phyloP scores from a whole-genome alignment of 352 stramenopile species.

The Phytophthora crassamura region DNA sequence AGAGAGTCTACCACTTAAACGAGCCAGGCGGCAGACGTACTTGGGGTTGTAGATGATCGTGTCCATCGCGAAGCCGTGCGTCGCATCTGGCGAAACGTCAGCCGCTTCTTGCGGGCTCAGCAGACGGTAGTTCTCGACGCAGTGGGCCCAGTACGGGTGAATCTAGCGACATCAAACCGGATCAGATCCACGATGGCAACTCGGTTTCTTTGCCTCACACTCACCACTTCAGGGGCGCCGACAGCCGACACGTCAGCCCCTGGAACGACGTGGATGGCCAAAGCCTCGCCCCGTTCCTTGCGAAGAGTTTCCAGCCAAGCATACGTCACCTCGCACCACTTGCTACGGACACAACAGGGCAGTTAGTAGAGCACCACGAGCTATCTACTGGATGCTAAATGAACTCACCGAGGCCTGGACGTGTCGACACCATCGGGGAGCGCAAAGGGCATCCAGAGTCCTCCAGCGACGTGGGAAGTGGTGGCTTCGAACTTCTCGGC shows the following conservation, averaged over 20 bases:
- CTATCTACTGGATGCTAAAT: too few species aligned
- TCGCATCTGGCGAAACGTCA: constrained; percentile 39
- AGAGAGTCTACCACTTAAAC: neutral
- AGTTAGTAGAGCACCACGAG: too few species aligned
- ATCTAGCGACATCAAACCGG: constrained; percentile 16
- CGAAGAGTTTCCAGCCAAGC: constrained; percentile 55
- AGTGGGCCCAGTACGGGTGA: constrained; percentile 75
- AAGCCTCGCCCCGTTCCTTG: constrained; percentile 42
- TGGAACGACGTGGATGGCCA: constrained; percentile 59
- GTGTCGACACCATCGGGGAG: constrained; percentile 48
- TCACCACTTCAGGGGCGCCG: constrained; percentile 36
- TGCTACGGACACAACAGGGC: constrained; percentile 7
- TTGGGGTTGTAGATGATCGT: constrained; percentile 73
- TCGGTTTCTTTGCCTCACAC: neutral
- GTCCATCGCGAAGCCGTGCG: constrained; percentile 59
- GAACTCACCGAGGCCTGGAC: constrained; percentile 38
- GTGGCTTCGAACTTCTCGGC: constrained; percentile 62
- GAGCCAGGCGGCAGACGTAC: constrained; percentile 16
- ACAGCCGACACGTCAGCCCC: constrained; percentile 52
- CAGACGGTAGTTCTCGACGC: constrained; percentile 62
- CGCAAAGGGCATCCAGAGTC: constrained; percentile 78
- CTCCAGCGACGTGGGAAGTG: constrained; percentile 71
- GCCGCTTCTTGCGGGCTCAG: constrained; percentile 46
- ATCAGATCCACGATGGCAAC: neutral
- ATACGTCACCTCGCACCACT: constrained; percentile 75